Conservation (phyloP, 2,329 filamentous ascomycete genomes). For the Pseudogymnoascus sp. region DNA sequence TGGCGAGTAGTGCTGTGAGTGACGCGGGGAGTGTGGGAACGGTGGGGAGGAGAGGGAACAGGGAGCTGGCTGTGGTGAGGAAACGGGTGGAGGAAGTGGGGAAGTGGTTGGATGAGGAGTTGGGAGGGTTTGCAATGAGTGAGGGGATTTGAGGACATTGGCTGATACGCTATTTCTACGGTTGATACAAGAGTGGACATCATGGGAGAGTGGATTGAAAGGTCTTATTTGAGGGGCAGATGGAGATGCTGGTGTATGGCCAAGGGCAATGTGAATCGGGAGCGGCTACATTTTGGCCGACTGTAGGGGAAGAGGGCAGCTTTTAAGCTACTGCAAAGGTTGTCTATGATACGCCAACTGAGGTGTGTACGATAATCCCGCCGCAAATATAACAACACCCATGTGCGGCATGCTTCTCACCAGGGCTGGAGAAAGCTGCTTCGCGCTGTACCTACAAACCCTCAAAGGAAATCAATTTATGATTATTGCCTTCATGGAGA, state of each 20-base stretch:
- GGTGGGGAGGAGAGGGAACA: slow-evolving; percentile 28
- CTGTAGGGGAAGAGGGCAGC: neutral
- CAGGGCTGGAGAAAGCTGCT: neutral
- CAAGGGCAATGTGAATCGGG: no score
- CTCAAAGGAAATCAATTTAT: neutral
- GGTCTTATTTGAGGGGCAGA: neutral
- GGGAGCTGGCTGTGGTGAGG: slow-evolving; percentile 42
- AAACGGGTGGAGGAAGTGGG: slow-evolving; percentile 51
- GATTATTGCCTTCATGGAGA: neutral
- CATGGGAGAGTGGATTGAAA: neutral
- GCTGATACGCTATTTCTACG: neutral
- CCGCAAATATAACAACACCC: neutral
- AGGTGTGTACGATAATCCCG: neutral
- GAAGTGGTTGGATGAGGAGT: slow-evolving; percentile 50
- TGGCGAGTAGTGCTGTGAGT: slow-evolving; percentile 25
- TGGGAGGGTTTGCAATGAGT: slow-evolving; percentile 33
- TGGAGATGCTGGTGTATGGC: neutral
- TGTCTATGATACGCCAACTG: neutral
- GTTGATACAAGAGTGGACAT: neutral
- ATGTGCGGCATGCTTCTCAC: neutral
- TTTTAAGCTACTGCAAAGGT: neutral
- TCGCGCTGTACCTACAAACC: neutral
- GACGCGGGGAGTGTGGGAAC: slow-evolving; percentile 27
- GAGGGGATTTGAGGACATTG: slow-evolving; percentile 10
- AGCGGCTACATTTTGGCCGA: neutral